Evolutionary conservation across 225 moss, liverwort and hornwort genomes (phyloP).

Genomic region (Thuidium tamariscinum): DNA sequence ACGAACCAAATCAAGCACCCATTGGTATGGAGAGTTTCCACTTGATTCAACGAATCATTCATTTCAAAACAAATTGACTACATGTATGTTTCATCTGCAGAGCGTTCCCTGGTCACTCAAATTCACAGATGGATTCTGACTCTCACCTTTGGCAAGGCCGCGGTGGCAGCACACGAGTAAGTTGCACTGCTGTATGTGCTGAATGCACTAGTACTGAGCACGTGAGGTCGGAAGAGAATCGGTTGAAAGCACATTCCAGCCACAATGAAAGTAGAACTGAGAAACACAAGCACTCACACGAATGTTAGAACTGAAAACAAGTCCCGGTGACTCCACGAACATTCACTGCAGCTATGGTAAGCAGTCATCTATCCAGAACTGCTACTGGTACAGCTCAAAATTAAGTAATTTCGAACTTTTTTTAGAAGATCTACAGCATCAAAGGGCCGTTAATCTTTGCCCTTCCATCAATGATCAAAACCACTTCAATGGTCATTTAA

Average conservation of each 20-base stretch:
- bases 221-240: slow-evolving; percentile 41
- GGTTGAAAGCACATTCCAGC: slow-evolving; percentile 69
- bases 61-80: background rate
- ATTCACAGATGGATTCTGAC: background rate
- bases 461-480: background rate
- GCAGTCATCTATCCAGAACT: background rate
- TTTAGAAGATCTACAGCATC: background rate
- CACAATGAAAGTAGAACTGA: slow-evolving; percentile 58
- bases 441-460: background rate
- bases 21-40: background rate
- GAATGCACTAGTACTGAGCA: slow-evolving; percentile 21
- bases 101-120: background rate
- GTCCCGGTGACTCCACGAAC: background rate
- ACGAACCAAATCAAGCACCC: background rate
- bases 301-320: background rate
- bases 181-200: background rate
- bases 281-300: background rate
- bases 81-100: background rate
- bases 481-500: background rate
- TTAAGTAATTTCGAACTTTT: no score
- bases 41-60: background rate
- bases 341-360: background rate
- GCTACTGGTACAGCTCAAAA: background rate
- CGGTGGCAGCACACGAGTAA: slow-evolving; percentile 38
- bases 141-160: slow-evolving; percentile 54